Evolutionary conservation across 331 rosid genomes (phyloP).

Genomic region (Acacia concinna): DNA sequence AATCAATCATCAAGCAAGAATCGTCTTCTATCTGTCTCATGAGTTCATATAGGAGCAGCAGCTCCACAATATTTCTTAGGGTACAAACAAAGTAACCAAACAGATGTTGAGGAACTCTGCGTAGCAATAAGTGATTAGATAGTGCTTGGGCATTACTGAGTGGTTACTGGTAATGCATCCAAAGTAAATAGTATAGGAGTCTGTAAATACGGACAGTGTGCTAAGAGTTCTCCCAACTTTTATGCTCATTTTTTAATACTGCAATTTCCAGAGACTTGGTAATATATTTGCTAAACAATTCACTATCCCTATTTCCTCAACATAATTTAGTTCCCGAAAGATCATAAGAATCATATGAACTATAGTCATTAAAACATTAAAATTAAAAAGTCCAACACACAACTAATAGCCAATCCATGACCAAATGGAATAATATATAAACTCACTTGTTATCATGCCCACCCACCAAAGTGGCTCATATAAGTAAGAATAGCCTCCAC

Average conservation of each 20-base stretch:
- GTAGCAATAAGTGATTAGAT: neutral
- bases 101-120: neutral
- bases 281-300: neutral
- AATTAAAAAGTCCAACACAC: slow-evolving; percentile 2
- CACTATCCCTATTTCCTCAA: neutral
- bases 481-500: slow-evolving; percentile 94
- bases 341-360: neutral
- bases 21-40: neutral
- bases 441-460: slow-evolving; percentile 99
- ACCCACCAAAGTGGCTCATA: slow-evolving; percentile 99
- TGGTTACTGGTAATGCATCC: neutral
- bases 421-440: slow-evolving; percentile 20
- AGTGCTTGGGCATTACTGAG: neutral
- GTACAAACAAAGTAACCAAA: neutral
- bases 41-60: neutral
- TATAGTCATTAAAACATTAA: neutral
- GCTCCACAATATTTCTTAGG: neutral
- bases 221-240: neutral
- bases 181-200: neutral
- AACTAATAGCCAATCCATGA: slow-evolving; percentile 6
- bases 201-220: neutral
- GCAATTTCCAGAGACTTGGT: neutral
- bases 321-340: neutral
- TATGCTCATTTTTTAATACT: neutral
- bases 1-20: neutral